Base-by-base conservation (phyloP, 768 basidiomycete species). In the Collybiopsis luxurians region DNA sequence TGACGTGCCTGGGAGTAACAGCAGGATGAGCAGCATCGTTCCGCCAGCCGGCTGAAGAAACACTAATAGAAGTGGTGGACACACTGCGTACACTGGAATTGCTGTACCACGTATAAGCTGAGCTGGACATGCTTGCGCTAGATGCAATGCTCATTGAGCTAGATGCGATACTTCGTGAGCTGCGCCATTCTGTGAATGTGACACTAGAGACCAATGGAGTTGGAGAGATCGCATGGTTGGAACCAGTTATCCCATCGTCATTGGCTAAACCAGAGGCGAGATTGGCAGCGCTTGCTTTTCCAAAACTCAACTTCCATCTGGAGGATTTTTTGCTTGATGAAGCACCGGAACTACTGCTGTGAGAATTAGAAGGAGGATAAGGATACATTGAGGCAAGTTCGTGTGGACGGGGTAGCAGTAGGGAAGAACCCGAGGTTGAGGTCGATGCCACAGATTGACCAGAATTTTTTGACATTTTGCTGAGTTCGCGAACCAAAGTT, bases 241-340 rank as follows among this genome's bases (percentile, higher is more conserved):
- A 59, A 71, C 28, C 56, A 43, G 61, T 46, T 43, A 55, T 9
- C 23, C 59, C 26, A 17, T 65, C 60, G 55, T 77, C 79, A 56
- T 78, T 77, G 12, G 72, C 63, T 45, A 68, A 36, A 39, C 76
- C 79, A 31, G 74, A 66, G 4, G 71, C 60, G 19, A 73, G 61
- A 38, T 73, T 65, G 49, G 76, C 63, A 36, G 75, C 69, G 62
- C 69, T 79, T 65, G 72, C 75, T 73, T 84, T 86, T 59, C 89
- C 78, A 70, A 92, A 89, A 62, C 85, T 77, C 64, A 91, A 77
- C 72, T 88, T 90, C 90, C 93, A 87, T 66, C 86, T 91, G n/a
- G 88, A 91, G 53, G 89, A 77, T 76, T 93, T 93, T 78, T 92
- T 93, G 56, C 70, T 62, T 61, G 67, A 63, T 55, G 57, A 56